Evolutionary conservation across 768 basidiomycete genomes (phyloP), one percentile per base, ranked within the genome.

Genomic region (Boletus pseudo-olivaceus): DNA sequence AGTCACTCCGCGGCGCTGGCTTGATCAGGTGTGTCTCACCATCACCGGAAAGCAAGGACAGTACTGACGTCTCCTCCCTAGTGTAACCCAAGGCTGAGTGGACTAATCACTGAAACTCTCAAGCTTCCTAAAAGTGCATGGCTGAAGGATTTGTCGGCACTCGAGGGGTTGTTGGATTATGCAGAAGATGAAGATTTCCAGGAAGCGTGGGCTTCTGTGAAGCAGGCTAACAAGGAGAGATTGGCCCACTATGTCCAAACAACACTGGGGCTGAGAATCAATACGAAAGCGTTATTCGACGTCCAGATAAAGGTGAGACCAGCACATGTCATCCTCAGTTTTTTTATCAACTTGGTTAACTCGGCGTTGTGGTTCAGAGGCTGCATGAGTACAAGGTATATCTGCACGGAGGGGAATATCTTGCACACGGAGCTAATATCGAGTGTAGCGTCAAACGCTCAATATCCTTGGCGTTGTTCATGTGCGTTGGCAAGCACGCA

Each of bases 1-100:
- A 87, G 87, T 97, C 58, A 97, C 93, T 20, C 93, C 91, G 46
- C 89, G 96, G 59, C 83, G 96, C 58, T 97, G 91, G 92, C 83
- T 95, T 47, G 88, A 93, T 61, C 88, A 89, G 68, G 82, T 81
- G 53, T 7, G 60, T 57, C n/a, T 37, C 23, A 20, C 43, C 20
- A 8, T 42, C 32, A 10, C 10, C 2, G 7, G 37, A 29, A 29
- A 35, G n/a, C 34, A 14, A 15, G n/a, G 17, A 39, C 4, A 7
- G 7, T 19, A 23, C 38, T 61, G 27, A 70, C 32, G 8, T 30
- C 9, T 12, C 37, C 12, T n/a, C n/a, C 4, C 17, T n/a, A 70
- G 83, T 95, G 93, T 78, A 99, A 99, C 75, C 93, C 93, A 9
- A 77, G 82, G 43, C 81, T 98, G 40, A 89, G 90, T 59, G 76